A percentile compares a stretch with the other conserved stretches of the same genome.
Conservation (phyloP, 2,329 filamentous ascomycete species). For the Tolypocladium nubicola region DNA sequence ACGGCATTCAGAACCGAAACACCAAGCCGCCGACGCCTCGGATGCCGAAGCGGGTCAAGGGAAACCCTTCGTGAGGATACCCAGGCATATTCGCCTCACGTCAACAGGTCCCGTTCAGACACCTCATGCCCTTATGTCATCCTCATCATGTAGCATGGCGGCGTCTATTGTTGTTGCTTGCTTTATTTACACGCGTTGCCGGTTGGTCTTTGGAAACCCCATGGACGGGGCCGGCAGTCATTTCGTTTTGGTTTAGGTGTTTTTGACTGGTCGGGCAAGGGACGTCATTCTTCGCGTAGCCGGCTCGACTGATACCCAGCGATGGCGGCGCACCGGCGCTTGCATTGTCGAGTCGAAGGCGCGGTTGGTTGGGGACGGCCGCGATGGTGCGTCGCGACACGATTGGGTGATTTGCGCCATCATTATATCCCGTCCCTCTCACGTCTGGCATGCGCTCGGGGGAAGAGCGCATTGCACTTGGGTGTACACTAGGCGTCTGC, state of each 20-base stretch:
- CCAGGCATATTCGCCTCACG: neutral
- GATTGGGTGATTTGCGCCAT: neutral
- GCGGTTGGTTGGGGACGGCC: neutral
- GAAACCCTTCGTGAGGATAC: conserved; percentile 24
- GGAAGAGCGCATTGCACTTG: neutral
- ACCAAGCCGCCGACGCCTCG: conserved; percentile 48
- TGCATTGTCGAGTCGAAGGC: conserved; percentile 1
- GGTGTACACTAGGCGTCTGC: neutral
- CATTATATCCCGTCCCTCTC: neutral
- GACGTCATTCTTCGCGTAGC: neutral
- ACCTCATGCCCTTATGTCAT: conserved; percentile 13
- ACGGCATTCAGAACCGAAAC: conserved; percentile 36
- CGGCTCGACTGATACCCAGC: conserved; percentile 9
- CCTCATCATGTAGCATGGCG: conserved; percentile 25
- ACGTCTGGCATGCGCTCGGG: neutral
- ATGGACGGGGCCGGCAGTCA: neutral
- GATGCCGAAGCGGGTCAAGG: conserved; percentile 45
- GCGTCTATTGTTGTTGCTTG: conserved; percentile 18
- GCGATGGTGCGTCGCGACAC: neutral
- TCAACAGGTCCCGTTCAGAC: neutral
- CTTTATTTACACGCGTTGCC: conserved; percentile 12
- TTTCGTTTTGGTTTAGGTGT: conserved; percentile 10
- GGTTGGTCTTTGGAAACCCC: conserved; percentile 9
- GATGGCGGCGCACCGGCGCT: conserved; percentile 2
- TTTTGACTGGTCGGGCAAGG: neutral